phyloP scores from a whole-genome alignment of 179 eudicot species.

The Vitellaria paradoxa region DNA sequence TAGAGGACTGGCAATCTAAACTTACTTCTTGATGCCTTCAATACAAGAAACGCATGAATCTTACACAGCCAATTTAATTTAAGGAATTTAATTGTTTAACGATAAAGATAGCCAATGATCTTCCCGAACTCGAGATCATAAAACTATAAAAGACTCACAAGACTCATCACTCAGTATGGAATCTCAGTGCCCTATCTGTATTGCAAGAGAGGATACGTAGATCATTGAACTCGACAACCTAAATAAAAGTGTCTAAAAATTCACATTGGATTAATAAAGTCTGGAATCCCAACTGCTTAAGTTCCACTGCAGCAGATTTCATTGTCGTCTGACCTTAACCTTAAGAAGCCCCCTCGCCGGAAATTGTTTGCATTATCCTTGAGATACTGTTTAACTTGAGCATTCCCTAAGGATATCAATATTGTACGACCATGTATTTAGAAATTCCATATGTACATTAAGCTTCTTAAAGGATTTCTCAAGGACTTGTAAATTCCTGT shows the following conservation, averaged over 20 bases:
- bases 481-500: neutral
- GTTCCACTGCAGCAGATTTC: neutral
- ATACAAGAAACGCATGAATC: neutral
- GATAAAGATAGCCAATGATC: neutral
- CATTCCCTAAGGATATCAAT: neutral
- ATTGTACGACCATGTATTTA: neutral
- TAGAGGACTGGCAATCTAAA: neutral
- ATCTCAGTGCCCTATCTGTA: too few species aligned
- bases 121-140: neutral
- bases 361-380: neutral
- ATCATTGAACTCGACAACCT: neutral
- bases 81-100: neutral
- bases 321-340: too few species aligned
- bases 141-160: neutral
- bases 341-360: neutral
- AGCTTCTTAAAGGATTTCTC: neutral
- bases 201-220: neutral
- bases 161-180: too few species aligned
- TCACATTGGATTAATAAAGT: neutral
- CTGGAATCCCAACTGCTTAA: neutral
- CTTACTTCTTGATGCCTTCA: neutral
- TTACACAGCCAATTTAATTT: neutral
- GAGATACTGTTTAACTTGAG: neutral
- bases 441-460: neutral
- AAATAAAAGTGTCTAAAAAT: neutral